Evolutionary conservation across 257 asterid species (phyloP).

Genomic region (Mentha longifolia): DNA sequence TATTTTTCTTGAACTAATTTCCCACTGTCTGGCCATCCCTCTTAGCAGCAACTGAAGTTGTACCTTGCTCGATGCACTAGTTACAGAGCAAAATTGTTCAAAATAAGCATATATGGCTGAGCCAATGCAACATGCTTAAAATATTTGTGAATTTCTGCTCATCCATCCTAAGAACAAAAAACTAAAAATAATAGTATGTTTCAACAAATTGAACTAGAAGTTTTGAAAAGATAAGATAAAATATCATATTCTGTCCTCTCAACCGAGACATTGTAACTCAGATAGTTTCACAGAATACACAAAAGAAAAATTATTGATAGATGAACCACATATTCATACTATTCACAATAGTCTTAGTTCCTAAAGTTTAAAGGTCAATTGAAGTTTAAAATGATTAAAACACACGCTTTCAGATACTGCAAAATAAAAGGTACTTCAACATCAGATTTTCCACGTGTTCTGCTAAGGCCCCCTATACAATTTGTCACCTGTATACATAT

Average conservation of each 20-base stretch:
- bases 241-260: constrained; percentile 13
- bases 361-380: not conserved
- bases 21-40: constrained; percentile 37
- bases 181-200: not conserved
- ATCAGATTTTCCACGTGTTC: constrained; percentile 8
- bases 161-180: constrained; percentile 10
- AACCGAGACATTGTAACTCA: not conserved
- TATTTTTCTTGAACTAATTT: constrained; percentile 34
- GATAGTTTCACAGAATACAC: not conserved
- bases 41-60: constrained; percentile 46
- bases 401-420: not conserved
- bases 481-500: constrained; percentile 7
- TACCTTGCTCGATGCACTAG: constrained; percentile 85
- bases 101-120: constrained; percentile 24
- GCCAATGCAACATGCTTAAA: constrained; percentile 5
- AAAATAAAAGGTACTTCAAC: not conserved
- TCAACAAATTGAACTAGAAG: constrained; percentile 12
- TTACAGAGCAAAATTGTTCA: constrained; percentile 24
- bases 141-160: not conserved
- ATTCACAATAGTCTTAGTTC: constrained; percentile 6
- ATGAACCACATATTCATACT: not conserved
- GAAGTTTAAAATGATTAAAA: not conserved
- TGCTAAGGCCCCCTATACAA: not conserved
- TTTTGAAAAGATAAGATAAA: not conserved
- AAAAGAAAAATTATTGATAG: not conserved